Evolutionary conservation across 2,329 filamentous ascomycete genomes (phyloP), one percentile per base, ranked within the genome.

Genomic region (Colletotrichum sp.): DNA sequence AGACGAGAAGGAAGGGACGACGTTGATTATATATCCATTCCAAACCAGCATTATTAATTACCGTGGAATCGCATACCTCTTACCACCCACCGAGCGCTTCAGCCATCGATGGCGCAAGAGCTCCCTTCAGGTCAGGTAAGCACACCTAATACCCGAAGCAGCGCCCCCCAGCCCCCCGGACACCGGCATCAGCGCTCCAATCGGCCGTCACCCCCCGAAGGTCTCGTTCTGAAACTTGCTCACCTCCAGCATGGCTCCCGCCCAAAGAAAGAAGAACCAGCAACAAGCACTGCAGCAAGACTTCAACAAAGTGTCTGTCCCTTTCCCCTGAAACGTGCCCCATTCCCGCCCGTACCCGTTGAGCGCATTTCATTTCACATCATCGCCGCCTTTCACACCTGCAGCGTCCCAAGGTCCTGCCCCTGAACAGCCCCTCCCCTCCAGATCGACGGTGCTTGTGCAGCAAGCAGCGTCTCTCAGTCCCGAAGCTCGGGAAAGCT

Each of bases 171-270:
- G 18, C 52, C 61, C 60, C 36, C 56, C 56, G 56, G 56, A 60
- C 56, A 26, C 26, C 56, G 56, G n/a, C 56, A 60, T 28, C 32
- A 66, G 66, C 55, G 58, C 65, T 62, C 71, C 38, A 32, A 68
- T 15, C 64, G n/a, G 60, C 43, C 18, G 28, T 55, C 18, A 43
- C 58, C 73, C 73, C 70, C 69, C 55, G 32, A 70, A 56, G 58
- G 62, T 66, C 73, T 66, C 68, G 60, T 58, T 76, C 74, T 77
- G 76, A 77, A 77, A 77, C 76, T 71, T 77, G 76, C 76, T 77
- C 76, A 77, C 70, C 58, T 21, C 61, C 43, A 52, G 43, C 43
- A 52, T 21, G n/a, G 43, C 43, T 52, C n/a, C 2, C 43, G 2
- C n/a, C 43, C 43, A 52, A 21, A 52, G 43, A 52, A 21, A 21